A percentile compares a stretch with the other conserved stretches of the same genome.
phyloP scores from a whole-genome alignment of 1,139 yeast species.

The Hyphopichia khmerensis region DNA sequence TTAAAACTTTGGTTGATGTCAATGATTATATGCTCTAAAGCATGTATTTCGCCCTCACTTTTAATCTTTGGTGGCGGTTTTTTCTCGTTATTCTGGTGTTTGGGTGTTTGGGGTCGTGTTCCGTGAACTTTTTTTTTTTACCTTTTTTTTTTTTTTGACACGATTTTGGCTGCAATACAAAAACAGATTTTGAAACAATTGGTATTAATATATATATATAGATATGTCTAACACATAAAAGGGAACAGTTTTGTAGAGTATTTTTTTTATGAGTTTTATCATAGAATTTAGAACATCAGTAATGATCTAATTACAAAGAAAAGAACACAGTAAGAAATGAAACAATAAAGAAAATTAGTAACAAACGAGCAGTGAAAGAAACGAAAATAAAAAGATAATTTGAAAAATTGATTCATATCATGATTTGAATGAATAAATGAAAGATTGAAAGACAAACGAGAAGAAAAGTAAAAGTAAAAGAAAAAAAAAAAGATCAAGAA shows the following conservation, averaged over 20 bases:
- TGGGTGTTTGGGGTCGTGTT: not conserved
- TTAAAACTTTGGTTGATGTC: not conserved
- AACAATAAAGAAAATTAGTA: not conserved
- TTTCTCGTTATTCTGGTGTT: not conserved
- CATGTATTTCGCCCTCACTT: slow-evolving; percentile 2
- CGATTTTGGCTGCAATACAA: not conserved
- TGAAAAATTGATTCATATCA: too few species aligned
- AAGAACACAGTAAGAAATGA: not conserved
- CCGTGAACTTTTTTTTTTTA: not conserved
- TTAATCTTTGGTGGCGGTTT: slow-evolving; percentile 2
- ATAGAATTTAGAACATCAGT: too few species aligned
- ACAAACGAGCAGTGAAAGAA: not conserved
- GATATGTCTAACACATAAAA: too few species aligned
- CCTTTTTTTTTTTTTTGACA: not conserved
- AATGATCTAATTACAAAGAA: not conserved
- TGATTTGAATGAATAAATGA: not conserved
- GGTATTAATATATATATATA: too few species aligned
- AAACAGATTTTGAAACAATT: not conserved
- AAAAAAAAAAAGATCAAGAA: not conserved
- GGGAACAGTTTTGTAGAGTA: too few species aligned
- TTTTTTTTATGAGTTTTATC: too few species aligned
- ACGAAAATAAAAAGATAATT: not conserved
- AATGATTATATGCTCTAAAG: not conserved
- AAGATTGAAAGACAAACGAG: not conserved
- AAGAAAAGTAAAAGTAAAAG: not conserved